Evolutionary conservation across 164 flowering plant genomes (phyloP).

Genomic region (Vitis labrusca): DNA sequence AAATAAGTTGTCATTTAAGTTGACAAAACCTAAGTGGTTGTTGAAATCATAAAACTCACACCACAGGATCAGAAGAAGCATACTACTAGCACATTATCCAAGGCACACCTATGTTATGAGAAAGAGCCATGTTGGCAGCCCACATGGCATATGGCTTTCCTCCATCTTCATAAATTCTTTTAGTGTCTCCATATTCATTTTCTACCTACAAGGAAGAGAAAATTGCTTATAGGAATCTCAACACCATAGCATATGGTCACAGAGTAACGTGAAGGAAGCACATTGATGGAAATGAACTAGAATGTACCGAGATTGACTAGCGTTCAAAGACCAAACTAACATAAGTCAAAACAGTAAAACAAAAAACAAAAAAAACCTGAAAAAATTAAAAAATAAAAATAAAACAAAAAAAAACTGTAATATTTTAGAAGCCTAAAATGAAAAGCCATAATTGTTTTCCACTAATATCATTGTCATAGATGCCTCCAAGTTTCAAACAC

Average conservation of each 20-base stretch:
- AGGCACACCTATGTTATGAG: slow-evolving; percentile 92
- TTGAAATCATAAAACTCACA: slow-evolving; percentile 26
- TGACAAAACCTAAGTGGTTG: neutral
- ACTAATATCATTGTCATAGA: too few species aligned
- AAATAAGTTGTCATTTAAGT: neutral
- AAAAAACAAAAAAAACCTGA: too few species aligned
- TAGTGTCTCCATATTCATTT: slow-evolving; percentile 89
- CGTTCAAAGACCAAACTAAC: neutral
- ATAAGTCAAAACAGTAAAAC: neutral
- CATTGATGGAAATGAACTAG: neutral
- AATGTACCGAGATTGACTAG: neutral
- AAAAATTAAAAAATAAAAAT: too few species aligned
- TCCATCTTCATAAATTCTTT: slow-evolving; percentile 71
- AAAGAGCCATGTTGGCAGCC: slow-evolving; percentile 94
- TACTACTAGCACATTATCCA: slow-evolving; percentile 98
- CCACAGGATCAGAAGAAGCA: slow-evolving; percentile 92
- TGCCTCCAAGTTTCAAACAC: too few species aligned
- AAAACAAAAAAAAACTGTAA: too few species aligned
- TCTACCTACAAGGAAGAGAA: slow-evolving; percentile 65
- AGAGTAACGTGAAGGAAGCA: neutral
- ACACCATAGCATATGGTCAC: too few species aligned
- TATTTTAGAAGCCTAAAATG: too few species aligned
- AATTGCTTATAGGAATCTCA: neutral
- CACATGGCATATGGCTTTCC: slow-evolving; percentile 87
- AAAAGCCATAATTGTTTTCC: too few species aligned